Evolutionary conservation across 345 rosid genomes (phyloP).

Genomic region (Moringa oleifera): DNA sequence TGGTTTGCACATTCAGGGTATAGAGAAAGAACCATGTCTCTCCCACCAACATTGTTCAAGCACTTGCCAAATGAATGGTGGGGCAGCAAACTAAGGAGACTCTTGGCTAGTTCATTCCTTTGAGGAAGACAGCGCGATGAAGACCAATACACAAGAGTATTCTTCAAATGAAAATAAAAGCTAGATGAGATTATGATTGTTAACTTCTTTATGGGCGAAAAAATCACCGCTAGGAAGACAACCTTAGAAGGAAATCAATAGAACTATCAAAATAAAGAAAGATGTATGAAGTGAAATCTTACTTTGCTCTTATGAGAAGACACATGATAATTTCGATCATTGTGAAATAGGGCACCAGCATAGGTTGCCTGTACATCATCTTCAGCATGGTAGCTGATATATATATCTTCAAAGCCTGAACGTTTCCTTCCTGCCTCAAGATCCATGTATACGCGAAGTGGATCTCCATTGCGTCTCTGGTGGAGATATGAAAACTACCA

Average conservation of each 20-base stretch:
- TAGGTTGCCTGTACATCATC: conserved; percentile 87
- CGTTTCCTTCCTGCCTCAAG: conserved; percentile 83
- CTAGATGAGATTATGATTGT: conserved; percentile 5
- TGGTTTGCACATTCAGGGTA: conserved; percentile 69
- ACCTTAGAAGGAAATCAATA: not conserved
- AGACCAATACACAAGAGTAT: conserved; percentile 83
- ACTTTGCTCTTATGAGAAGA: conserved; percentile 65
- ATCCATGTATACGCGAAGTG: conserved; percentile 94
- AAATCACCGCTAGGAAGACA: not conserved
- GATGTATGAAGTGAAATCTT: conserved; percentile 19
- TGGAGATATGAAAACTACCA: conserved; percentile 9
- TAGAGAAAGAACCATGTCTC: conserved; percentile 59
- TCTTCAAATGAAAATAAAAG: conserved; percentile 26
- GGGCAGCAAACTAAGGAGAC: conserved; percentile 60
- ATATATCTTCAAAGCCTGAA: conserved; percentile 81
- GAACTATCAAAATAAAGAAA: not conserved
- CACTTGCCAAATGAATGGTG: conserved; percentile 93
- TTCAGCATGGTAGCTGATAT: conserved; percentile 82
- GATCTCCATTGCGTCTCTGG: conserved; percentile 74
- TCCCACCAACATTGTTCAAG: conserved; percentile 81
- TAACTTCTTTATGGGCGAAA: not conserved
- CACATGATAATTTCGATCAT: conserved; percentile 70
- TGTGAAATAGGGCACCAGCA: conserved; percentile 89
- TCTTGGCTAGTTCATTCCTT: conserved; percentile 63
- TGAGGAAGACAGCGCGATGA: conserved; percentile 82